Conservation (phyloP, 257 asterid genomes). For the Fraxinus cuspidata region DNA sequence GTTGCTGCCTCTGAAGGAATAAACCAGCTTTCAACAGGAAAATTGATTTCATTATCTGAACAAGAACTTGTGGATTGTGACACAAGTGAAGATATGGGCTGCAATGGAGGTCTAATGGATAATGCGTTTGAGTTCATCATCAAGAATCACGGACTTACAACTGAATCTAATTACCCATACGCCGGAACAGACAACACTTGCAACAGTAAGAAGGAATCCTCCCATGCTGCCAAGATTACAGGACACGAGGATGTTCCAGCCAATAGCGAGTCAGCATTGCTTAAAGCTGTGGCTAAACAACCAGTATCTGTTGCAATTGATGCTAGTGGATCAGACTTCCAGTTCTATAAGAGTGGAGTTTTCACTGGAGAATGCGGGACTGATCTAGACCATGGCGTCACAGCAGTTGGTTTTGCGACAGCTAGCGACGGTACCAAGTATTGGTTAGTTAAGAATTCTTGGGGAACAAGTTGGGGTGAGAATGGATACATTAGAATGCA, state of each 20-base stretch:
- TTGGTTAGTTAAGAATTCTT: constrained; percentile 46
- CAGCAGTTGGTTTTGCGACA: constrained; percentile 26
- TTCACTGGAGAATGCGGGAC: constrained; percentile 28
- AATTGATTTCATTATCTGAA: constrained; percentile 25
- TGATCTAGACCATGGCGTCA: constrained; percentile 27
- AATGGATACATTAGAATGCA: constrained; percentile 31
- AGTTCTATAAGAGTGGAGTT: constrained; percentile 22
- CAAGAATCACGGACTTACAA: constrained; percentile 7
- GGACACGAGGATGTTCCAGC: constrained; percentile 24
- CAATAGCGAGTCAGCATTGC: constrained; percentile 11
- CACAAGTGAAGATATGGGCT: constrained; percentile 12
- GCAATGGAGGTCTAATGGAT: constrained; percentile 22
- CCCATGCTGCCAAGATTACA: constrained; percentile 3
- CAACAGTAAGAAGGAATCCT: constrained; percentile 11
- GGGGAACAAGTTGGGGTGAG: constrained; percentile 42
- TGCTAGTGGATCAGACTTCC: constrained; percentile 11
- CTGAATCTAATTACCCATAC: constrained; percentile 24
- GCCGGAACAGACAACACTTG: constrained; percentile 21
- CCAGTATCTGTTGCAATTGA: constrained; percentile 22
- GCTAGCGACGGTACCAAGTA: constrained; percentile 29
- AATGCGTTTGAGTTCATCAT: constrained; percentile 25
- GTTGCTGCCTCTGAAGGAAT: constrained; percentile 32
- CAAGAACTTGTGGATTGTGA: constrained; percentile 31
- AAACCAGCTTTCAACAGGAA: constrained; percentile 15
- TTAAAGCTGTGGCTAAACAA: constrained; percentile 24